Evolutionary conservation across 345 rosid species (phyloP).

Genomic region (Populus ilicifolia): DNA sequence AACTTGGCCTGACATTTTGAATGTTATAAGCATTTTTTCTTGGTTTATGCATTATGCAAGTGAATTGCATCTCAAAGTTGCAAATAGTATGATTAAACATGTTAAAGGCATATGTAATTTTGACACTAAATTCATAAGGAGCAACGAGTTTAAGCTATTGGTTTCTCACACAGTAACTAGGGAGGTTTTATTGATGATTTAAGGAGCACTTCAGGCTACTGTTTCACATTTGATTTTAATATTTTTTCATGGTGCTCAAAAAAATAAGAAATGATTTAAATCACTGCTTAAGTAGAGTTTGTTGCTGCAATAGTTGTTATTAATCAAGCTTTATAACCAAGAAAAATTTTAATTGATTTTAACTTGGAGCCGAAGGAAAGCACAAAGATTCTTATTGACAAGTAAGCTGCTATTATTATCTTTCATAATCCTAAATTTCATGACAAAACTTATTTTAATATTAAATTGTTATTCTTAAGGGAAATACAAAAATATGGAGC

Average conservation of each 20-base stretch:
- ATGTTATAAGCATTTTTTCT: neutral
- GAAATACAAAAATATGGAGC: too few species aligned
- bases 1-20: neutral
- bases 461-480: too few species aligned
- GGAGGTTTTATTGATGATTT: neutral
- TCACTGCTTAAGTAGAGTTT: neutral
- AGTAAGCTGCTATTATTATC: too few species aligned
- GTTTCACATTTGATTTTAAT: neutral
- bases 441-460: too few species aligned
- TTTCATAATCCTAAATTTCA: too few species aligned
- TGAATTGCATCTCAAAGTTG: neutral
- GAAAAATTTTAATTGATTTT: neutral
- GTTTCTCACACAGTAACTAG: neutral
- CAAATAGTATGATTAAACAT: neutral
- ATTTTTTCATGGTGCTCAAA: neutral
- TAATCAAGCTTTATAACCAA: neutral
- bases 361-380: too few species aligned
- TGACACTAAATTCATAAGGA: neutral
- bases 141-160: neutral
- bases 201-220: neutral
- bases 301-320: fast-evolving
- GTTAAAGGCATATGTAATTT: neutral
- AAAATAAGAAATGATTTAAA: neutral
- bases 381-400: too few species aligned
- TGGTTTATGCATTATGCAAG: neutral